phyloP scores from a whole-genome alignment of 345 rosid genomes.

The Noccaea bulbosa region DNA sequence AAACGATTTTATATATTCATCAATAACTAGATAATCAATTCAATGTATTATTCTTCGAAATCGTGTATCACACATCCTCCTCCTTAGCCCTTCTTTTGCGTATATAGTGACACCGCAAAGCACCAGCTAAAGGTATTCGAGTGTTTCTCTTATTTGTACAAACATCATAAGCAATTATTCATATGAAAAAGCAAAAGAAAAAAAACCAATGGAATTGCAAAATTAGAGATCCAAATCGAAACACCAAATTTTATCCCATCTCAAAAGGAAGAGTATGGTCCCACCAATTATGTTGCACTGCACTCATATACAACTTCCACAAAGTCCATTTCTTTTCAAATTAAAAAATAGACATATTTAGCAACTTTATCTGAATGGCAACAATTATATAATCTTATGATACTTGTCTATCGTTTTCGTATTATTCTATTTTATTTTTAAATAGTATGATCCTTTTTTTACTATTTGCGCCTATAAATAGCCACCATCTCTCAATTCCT shows the following conservation, averaged over 20 bases:
- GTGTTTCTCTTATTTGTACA: not conserved
- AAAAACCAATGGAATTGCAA: constrained; percentile 28
- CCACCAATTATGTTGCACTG: constrained; percentile 37
- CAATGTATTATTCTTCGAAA: not conserved
- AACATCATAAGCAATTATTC: constrained; percentile 21
- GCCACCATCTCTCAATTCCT: constrained; percentile 12
- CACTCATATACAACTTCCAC: constrained; percentile 32
- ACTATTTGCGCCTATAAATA: constrained; percentile 58
- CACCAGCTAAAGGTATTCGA: constrained; percentile 18
- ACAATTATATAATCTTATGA: constrained; percentile 28
- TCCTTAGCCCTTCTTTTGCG: not conserved
- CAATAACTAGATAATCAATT: not conserved
- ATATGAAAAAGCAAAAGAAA: not conserved
- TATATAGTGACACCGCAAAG: constrained; percentile 14
- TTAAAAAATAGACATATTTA: not conserved
- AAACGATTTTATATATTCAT: not conserved
- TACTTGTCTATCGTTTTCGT: constrained; percentile 3
- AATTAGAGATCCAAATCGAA: constrained; percentile 27
- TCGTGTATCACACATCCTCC: not conserved
- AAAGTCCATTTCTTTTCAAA: constrained; percentile 31
- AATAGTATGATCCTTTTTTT: not conserved
- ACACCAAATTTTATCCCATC: constrained; percentile 16
- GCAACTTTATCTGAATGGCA: constrained; percentile 20
- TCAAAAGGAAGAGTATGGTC: constrained; percentile 11
- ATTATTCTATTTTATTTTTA: not conserved